These are phyloP conservation scores for Candida tropicalis DNA, from an alignment of 1,139 yeast genomes.

Conservation along the genomic window DNA sequence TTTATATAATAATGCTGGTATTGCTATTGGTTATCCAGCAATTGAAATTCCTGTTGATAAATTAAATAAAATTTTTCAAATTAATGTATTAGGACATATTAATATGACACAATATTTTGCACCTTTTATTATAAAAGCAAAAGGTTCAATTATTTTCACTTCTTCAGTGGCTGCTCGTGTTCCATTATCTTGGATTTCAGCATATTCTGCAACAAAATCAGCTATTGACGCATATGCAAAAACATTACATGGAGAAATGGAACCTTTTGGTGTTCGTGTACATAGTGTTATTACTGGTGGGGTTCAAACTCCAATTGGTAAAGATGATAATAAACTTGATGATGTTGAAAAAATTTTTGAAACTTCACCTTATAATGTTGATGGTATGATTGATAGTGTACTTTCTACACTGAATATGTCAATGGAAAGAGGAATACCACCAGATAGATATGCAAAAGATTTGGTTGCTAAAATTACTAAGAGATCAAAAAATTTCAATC, in stretches of 20 bases:
- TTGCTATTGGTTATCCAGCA: slow-evolving; percentile 34
- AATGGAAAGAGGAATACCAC: slow-evolving; percentile 23
- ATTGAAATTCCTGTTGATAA: slow-evolving; percentile 31
- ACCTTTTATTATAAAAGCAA: slow-evolving; percentile 33
- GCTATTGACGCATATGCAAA: slow-evolving; percentile 75
- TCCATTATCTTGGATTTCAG: slow-evolving; percentile 39
- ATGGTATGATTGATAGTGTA: slow-evolving; percentile 31
- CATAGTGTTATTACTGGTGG: slow-evolving; percentile 41
- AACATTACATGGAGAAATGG: slow-evolving; percentile 62
- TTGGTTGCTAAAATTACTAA: slow-evolving; percentile 26
- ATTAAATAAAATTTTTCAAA: slow-evolving; percentile 29
- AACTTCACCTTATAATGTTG: slow-evolving; percentile 29
- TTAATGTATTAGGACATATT: slow-evolving; percentile 43
- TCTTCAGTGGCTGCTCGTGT: slow-evolving; percentile 37
- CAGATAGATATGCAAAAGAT: slow-evolving; percentile 33
- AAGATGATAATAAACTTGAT: slow-evolving; percentile 16
- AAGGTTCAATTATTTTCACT: slow-evolving; percentile 41
- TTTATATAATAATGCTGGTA: slow-evolving; percentile 40
- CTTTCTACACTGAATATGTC: slow-evolving; percentile 28
- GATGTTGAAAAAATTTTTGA: slow-evolving; percentile 6
- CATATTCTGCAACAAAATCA: slow-evolving; percentile 49
- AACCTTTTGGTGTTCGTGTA: slow-evolving; percentile 40
- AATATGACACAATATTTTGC: slow-evolving; percentile 36
- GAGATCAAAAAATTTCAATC: slow-evolving; percentile 29
- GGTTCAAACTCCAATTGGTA: slow-evolving; percentile 20